Base-by-base conservation (phyloP, 2,329 filamentous ascomycete species). In the Cryphonectria carpinicola region DNA sequence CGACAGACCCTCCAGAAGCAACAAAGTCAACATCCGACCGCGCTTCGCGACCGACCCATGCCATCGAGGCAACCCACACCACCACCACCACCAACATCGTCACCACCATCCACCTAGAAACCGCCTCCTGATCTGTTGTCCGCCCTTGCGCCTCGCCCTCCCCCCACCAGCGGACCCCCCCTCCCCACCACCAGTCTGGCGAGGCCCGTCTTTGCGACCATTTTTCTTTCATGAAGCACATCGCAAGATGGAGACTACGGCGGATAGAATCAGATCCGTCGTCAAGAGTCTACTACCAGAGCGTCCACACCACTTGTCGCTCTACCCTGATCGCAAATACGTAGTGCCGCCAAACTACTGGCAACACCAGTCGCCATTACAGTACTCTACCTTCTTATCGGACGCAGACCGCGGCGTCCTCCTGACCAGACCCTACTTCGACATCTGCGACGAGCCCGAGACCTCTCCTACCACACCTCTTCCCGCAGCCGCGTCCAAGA, bases 401-500 rank as follows among this genome's bases (percentile, higher is more conserved):
- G 86, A 88, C 75, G 86, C 84, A 71, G 86, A 89, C 74, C 87
- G 87, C 75, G 87, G 87, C 72, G 80, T 88, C 60, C 83, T 89
- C 73, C 78, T 88, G 71, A 89, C 87, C 28, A 82, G 87, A 72
- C 82, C 87, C 62, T 86, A 87, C 76, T 88, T 87, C 80, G 85
- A 88, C 70, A 87, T 89, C 77, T 83, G 85, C 76, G 84, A 87
- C 75, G 85, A 87, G 71, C 81, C 83, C 32, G 80, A 81, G 14
- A 65, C 67, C n/a, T 58, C 70, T 28, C 17, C 68, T n/a, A n/a
- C 72, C 71, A 60, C 77, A 67, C 72, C 71, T 61, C 67, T 75
- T 76, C 70, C 74, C 77, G 11, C 66, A 28, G 19, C 56, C 41
- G 74, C 76, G 61, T 70, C 74, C 37, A 75, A 77, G 72, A 82